Base-by-base conservation (phyloP, 176 grass and related monocot species). In the Triticum monococcum region DNA sequence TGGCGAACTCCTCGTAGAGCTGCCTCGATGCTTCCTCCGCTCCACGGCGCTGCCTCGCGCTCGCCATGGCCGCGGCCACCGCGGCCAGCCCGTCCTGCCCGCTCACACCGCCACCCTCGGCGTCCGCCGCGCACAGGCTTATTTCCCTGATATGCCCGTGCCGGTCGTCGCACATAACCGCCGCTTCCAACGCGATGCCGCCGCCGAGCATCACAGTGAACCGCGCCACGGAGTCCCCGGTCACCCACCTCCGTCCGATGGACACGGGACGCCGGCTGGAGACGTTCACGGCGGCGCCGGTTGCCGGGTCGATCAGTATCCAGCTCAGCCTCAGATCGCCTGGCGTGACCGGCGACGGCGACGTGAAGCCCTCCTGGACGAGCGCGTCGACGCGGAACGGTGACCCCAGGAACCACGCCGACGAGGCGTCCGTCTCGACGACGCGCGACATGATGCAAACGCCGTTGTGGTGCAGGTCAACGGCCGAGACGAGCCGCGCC, bases 371-470 rank as follows among this genome's bases (percentile, higher is more conserved):
- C 60, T 91, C 80, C 59, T 81, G 65, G 5, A 90, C 48, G 46
- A 92, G 77, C 64, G 90, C 78, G 40, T 92, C 93, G 71, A 95
- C 60, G 61, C 90, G 88, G 84, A 95, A 92, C 22, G 90, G 93
- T 17, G 93, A 84, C 17, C 87, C 85, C 8, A 70, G 83, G 86
- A 95, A 95, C 90, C 93, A 92, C 23, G 26, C 28, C 37, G 89
- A 90, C 17, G 81, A 83, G 70, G 85, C 81, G 45, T 92, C 90
- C 18, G 87, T 87, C 72, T 92, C 90, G 28, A 90, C 79, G n/a
- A 90, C 84, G 67, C 80, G 79, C 48, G 93, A 95, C 68, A 92
- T 90, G 9, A 92, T 37, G 35, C 72, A 79, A 18, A 63, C 68
- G 35, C 85, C 90, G 3, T 66, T 35, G 72, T 92, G 87, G 74